Base-by-base conservation (phyloP, 1,284 basidiomycete genomes). In the Cutaneotrichosporon sp. region DNA sequence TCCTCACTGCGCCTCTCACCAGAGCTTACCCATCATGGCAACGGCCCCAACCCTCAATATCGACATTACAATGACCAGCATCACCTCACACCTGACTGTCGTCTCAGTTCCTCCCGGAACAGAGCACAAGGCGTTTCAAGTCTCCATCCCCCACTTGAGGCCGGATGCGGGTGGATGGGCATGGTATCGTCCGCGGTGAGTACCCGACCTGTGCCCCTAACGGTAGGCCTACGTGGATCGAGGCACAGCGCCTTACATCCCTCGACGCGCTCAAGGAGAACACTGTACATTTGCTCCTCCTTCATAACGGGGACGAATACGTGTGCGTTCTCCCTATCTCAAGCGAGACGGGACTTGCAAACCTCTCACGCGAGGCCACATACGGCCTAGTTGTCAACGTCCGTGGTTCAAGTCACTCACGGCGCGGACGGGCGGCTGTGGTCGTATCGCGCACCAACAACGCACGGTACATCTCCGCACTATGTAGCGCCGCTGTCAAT, bases 191-290 rank as follows among this genome's bases (percentile, higher is more conserved):
- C 26, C 42, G 7, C 36, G 51, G 62, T 59, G 31, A 34, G 62
- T 30, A 2, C 0, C 18, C 9, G 9, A 1, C 31, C 42, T 5
- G 10, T 9, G 5, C 3, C 32, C 22, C 50, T 46, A 22, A 52
- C 40, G 7, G n/a, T 22, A 62, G 65, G 7, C 65, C 65, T 4
- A 60, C 61, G 22, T 63, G 65, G 65, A 56, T 65, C 36, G 64
- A 65, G 32, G 38, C 64, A 6, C 36, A 31, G 22, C n/a, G 14
- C 13, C 14, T 65, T n/a, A 18, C 34, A 30, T 56, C 63, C 8
- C 32, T 57, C 31, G 26, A 14, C 26, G n/a, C 11, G 11, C 61
- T 60, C 22, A 34, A 36, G 22, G 55, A 60, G 16, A 21, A 38
- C 34, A 51, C 65, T 9, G 52, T 63, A 11, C 62, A 66, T 22